Base-by-base conservation (phyloP, 1,284 basidiomycete genomes). In the Cryptococcus sp. region DNA sequence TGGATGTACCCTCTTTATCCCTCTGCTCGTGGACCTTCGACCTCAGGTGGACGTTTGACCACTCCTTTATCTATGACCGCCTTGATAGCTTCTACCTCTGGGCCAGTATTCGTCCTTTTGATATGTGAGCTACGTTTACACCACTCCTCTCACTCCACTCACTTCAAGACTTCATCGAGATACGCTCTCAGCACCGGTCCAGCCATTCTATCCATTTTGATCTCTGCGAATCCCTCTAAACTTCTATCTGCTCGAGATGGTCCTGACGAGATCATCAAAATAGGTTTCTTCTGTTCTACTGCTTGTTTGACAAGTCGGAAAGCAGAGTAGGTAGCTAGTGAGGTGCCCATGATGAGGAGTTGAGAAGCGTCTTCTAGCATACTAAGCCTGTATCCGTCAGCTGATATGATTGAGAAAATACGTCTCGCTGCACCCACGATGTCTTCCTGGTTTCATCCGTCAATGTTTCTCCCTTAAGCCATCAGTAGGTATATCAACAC, bases 291-390 rank as follows among this genome's bases (percentile, higher is more conserved):
- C 10, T 84, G 78, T 55, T 89, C 84, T 8, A 87, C 70, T 1
- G 92, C 90, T 62, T 85, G 86, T 71, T 87, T 90, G 50, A 94
- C 79, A n/a, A 95, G 76, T 61, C 90, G 81, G 75, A 87, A 95
- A 1, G 91, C 90, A 6, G 89, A 92, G 74, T 89, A 95, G 0
- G 93, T 96, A 2, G 93, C 91, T 11, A 96, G 82, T 0, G 89
- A 91, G 0, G 90, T 92, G 35, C 93, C 92, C 41, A 95, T 76
- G 46, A 94, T 78, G 52, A 96, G 82, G 1, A 96, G 74, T 49
- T 83, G 80, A 51, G 87, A 86, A 5, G 83, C 80, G 3, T 13
- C 10, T n/a, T 76, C 64, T 58, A 86, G 13, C 10, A 23, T 31
- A 47, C 42, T 30, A 6, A 50, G n/a, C 14, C 52, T 36, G 55